Percentiles rank a stretch among this genome's conserved stretches.
phyloP scores from a whole-genome alignment of 441 rosid genomes.

The Gossypium lobatum region DNA sequence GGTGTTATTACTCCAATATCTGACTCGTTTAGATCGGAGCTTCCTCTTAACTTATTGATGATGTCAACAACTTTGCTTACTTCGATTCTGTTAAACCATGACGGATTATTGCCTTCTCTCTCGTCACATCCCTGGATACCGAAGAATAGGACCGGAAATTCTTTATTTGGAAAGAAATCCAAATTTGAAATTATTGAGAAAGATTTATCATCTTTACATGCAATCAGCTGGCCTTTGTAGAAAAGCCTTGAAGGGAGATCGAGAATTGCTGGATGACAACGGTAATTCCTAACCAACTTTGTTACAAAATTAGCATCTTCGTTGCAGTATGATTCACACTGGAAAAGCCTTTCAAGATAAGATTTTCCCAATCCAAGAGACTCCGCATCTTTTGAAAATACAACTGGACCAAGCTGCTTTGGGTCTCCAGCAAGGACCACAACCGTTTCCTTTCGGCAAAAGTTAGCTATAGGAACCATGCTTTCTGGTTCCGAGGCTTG shows the following conservation, averaged over 20 bases:
- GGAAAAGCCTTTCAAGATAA: slow-evolving; percentile 52
- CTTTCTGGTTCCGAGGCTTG: slow-evolving; percentile 80
- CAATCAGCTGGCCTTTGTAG: slow-evolving; percentile 49
- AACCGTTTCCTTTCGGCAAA: slow-evolving; percentile 42
- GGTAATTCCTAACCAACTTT: slow-evolving; percentile 50
- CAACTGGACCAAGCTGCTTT: slow-evolving; percentile 64
- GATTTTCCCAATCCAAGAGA: slow-evolving; percentile 46
- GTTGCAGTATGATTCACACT: slow-evolving; percentile 28
- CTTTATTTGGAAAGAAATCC: slow-evolving; percentile 38
- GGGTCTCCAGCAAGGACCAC: slow-evolving; percentile 74
- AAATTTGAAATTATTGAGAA: slow-evolving; percentile 16
- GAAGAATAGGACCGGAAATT: slow-evolving; percentile 49
- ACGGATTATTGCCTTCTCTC: slow-evolving; percentile 67
- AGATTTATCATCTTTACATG: slow-evolving; percentile 45
- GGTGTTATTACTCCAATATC: slow-evolving; percentile 70
- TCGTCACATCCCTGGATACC: slow-evolving; percentile 72
- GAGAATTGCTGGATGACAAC: slow-evolving; percentile 54
- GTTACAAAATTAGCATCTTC: slow-evolving; percentile 42
- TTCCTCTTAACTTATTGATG: slow-evolving; percentile 29
- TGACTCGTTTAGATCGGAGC: slow-evolving; percentile 32
- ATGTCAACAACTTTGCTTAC: slow-evolving; percentile 59
- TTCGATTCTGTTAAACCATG: slow-evolving; percentile 72
- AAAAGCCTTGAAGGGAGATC: slow-evolving; percentile 56
- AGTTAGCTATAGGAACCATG: slow-evolving; percentile 50
- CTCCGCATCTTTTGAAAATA: slow-evolving; percentile 48